phyloP scores from a whole-genome alignment of 148 eudicot genomes.

The Mesembryanthemum crystallinum region DNA sequence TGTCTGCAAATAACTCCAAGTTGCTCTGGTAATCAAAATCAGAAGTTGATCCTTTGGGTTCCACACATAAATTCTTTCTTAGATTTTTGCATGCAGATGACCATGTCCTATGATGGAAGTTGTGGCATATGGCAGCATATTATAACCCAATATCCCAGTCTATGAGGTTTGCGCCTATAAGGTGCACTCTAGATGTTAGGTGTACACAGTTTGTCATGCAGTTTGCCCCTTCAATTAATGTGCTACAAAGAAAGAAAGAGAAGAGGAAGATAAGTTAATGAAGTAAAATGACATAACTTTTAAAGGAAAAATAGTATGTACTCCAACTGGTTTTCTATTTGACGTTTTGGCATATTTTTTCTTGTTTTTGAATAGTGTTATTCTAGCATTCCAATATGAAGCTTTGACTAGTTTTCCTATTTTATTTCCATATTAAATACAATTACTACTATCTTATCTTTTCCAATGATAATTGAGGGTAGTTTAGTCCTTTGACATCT shows the following conservation, averaged over 20 bases:
- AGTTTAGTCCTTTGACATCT: too few relatives aligned
- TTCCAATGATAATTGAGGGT: too few relatives aligned
- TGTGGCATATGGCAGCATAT: neutral
- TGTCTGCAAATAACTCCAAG: conserved; percentile 1
- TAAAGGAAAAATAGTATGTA: too few relatives aligned
- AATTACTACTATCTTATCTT: too few relatives aligned
- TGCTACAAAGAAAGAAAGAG: neutral
- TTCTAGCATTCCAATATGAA: too few relatives aligned
- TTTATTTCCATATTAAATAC: too few relatives aligned
- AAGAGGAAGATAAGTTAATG: neutral
- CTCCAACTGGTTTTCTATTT: too few relatives aligned
- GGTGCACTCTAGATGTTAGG: neutral
- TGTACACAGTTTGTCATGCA: neutral
- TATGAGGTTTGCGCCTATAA: neutral
- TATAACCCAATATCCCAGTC: neutral
- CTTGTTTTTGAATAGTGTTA: too few relatives aligned
- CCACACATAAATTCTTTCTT: neutral
- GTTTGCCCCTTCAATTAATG: neutral
- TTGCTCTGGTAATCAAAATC: neutral
- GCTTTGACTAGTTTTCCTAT: too few relatives aligned
- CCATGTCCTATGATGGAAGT: neutral
- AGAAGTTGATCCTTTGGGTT: neutral
- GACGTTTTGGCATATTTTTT: too few relatives aligned
- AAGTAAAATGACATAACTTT: too few relatives aligned
- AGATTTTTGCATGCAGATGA: neutral